Conservation (phyloP, 441 rosid species). For the Jatropha multifida region DNA sequence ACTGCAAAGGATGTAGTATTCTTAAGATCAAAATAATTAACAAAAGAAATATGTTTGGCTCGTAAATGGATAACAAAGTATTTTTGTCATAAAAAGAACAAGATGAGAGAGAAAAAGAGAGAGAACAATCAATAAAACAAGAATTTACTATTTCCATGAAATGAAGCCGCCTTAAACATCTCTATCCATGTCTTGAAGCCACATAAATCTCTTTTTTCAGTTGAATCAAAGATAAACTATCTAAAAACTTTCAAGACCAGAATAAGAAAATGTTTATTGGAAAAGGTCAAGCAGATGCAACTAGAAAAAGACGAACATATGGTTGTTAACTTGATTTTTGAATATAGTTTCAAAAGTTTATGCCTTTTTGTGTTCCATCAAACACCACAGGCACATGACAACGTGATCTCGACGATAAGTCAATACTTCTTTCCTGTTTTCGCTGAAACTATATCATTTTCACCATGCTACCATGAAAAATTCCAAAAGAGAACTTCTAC, state of each 20-base stretch:
- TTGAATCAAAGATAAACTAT: background rate
- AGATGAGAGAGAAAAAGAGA: background rate
- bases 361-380: background rate
- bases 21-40: conserved; percentile 18
- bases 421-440: background rate
- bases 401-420: background rate
- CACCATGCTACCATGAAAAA: background rate
- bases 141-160: background rate
- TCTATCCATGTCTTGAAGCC: background rate
- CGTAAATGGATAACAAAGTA: background rate
- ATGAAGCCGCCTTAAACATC: conserved; percentile 4
- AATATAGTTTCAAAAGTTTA: background rate
- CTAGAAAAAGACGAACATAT: background rate
- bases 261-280: background rate
- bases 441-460: background rate
- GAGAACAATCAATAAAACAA: background rate
- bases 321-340: background rate
- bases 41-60: conserved; percentile 7
- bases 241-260: background rate
- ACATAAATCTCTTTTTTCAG: background rate
- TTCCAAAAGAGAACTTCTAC: background rate
- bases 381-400: background rate
- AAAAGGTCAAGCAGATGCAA: background rate
- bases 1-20: conserved; percentile 38
- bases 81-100: background rate